Evolutionary conservation across 441 rosid genomes (phyloP).

Genomic region (Syzygium malaccense): DNA sequence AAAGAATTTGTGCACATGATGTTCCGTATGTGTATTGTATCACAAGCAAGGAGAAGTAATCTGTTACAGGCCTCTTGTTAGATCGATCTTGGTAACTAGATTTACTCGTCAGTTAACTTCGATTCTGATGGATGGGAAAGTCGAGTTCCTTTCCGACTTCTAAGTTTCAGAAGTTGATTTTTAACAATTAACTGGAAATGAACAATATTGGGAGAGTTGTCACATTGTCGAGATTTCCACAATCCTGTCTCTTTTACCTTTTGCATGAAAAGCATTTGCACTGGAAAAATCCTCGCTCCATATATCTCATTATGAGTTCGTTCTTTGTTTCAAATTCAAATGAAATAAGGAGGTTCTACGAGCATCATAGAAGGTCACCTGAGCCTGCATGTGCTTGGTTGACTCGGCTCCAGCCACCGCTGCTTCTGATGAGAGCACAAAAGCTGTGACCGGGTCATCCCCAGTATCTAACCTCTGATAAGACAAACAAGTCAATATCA

Average conservation of each 20-base stretch:
- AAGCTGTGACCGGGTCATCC: slow-evolving; percentile 61
- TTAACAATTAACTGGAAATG: not conserved
- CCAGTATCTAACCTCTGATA: slow-evolving; percentile 71
- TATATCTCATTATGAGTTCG: not conserved
- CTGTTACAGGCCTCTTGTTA: not conserved
- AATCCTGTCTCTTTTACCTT: not conserved
- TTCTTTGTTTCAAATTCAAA: not conserved
- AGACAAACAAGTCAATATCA: slow-evolving; percentile 7
- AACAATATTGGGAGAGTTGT: not conserved
- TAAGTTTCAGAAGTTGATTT: not conserved
- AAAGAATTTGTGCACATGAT: not conserved
- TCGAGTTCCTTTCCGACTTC: not conserved
- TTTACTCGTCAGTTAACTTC: not conserved
- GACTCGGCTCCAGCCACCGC: slow-evolving; percentile 90
- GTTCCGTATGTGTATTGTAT: not conserved
- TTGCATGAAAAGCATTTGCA: not conserved
- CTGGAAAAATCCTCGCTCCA: not conserved
- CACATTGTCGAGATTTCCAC: not conserved
- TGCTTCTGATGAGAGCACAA: slow-evolving; percentile 74
- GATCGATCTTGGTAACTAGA: not conserved
- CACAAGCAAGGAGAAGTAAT: not conserved
- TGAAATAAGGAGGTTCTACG: not conserved
- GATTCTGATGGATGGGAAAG: not conserved
- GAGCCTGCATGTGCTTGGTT: slow-evolving; percentile 82
- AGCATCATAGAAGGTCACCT: slow-evolving; percentile 33